Evolutionary conservation across 257 asterid genomes (phyloP), one percentile per base, ranked within the genome.

Genomic region (Haberlea rhodopensis): DNA sequence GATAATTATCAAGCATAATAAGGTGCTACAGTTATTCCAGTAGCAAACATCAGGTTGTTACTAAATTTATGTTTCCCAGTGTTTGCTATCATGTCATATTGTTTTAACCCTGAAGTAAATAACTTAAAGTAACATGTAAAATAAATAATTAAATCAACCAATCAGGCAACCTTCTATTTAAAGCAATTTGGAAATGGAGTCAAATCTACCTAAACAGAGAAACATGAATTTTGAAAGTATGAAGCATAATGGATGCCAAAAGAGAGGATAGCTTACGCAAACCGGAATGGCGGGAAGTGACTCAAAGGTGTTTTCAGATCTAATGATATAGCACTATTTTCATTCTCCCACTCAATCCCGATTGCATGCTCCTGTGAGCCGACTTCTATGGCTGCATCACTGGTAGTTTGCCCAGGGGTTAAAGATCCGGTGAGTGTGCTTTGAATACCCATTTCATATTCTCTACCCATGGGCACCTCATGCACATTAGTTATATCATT

Each of bases 251-350:
- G 37, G 67, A 52, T 19, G 64, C 58, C 55, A 77, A 68, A 49
- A 68, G 66, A 73, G 49, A 62, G 51, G 63, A 72, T 57, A 22
- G 75, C 99, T 87, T 80, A 92, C 99, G 85, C 91, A 70, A 92
- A 92, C 65, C 97, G 99, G 67, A 92, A 86, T 29, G 99, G 97
- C 25, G 99, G 96, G 70, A 89, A 92, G 69, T 89, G 97, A 71
- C 81, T 85, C 84, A 92, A 75, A 74, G 99, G 99, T 26, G 97
- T 92, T 76, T 84, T 92, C 76, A 85, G 73, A 79, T 92, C 99
- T 91, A 92, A 67, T 18, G 94, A 86, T 77, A 92, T 92, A 60
- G 89, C 79, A 72, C 78, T 81, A 63, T 69, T 81, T 66, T 77
- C 75, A 74, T 76, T 85, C 75, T 84, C 89, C 99, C 96, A 92